A percentile compares a stretch with the other conserved stretches of the same genome.
Conservation (phyloP, 768 basidiomycete genomes). For the Phylloporus sp. region DNA sequence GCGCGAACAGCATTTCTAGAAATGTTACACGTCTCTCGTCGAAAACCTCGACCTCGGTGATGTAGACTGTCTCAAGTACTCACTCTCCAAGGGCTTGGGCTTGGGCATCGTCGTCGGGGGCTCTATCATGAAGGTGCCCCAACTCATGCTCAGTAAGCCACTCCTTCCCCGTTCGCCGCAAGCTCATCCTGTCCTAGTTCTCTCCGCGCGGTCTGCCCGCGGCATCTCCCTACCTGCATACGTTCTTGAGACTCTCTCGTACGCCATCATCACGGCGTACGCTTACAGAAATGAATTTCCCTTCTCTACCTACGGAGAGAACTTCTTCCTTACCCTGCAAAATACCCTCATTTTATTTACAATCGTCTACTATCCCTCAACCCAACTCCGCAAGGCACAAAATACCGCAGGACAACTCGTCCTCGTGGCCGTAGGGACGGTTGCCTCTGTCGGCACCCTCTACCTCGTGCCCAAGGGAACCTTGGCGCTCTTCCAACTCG, state of each 20-base stretch:
- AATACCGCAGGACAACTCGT: slow-evolving; percentile 30
- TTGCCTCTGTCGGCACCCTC: slow-evolving; percentile 39
- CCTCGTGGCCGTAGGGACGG: slow-evolving; percentile 28
- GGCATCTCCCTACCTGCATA: slow-evolving; percentile 87
- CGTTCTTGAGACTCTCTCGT: slow-evolving; percentile 84
- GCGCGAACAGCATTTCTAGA: slow-evolving; percentile 39
- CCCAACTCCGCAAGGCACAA: slow-evolving; percentile 22
- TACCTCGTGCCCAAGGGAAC: slow-evolving; percentile 41
- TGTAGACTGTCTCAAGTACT: slow-evolving; percentile 82
- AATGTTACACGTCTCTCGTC: slow-evolving; percentile 87
- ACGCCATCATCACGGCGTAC: slow-evolving; percentile 86
- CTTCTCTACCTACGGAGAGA: slow-evolving; percentile 97
- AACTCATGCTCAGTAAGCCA: slow-evolving; percentile 73
- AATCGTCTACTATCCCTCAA: slow-evolving; percentile 62
- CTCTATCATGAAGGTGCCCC: slow-evolving; percentile 94
- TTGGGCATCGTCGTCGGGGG: slow-evolving; percentile 91
- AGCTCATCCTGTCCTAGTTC: slow-evolving; percentile 40
- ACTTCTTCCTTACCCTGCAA: slow-evolving; percentile 87
- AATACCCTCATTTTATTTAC: slow-evolving; percentile 85
- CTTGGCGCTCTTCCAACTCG: slow-evolving; percentile 70
- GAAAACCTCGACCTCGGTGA: slow-evolving; percentile 78
- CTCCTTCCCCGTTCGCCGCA: not conserved
- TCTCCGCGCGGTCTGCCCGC: slow-evolving; percentile 68
- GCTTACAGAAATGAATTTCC: slow-evolving; percentile 82
- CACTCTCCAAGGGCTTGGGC: slow-evolving; percentile 88